Evolutionary conservation across 208 protist genomes (phyloP).

Genomic region (Eutreptiella sp.): DNA sequence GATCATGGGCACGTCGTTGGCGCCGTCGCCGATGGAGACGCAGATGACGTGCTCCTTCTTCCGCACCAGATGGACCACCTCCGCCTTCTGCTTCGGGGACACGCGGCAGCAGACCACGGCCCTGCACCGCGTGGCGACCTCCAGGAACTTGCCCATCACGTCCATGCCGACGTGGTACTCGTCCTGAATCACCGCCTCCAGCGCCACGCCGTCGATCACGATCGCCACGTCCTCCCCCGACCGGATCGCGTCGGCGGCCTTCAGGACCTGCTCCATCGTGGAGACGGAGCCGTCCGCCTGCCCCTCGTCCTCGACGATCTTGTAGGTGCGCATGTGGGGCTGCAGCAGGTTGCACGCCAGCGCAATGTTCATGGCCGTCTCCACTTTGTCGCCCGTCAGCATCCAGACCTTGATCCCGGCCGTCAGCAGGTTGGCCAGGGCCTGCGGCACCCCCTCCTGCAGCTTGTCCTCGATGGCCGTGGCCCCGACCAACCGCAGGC

Average conservation of each 20-base stretch:
- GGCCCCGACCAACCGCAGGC: constrained; percentile 38
- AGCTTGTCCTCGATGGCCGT: constrained; percentile 61
- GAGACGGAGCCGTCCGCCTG: too few species aligned
- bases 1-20: constrained; percentile 81
- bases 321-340: too few species aligned
- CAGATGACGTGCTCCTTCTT: constrained; percentile 33
- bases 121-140: constrained; percentile 3
- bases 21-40: constrained; percentile 74
- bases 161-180: neutral
- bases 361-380: constrained; percentile 71
- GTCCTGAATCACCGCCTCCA: constrained; percentile 22
- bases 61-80: constrained; percentile 27
- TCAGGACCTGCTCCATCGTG: too few species aligned
- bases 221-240: too few species aligned
- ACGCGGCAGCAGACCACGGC: constrained; percentile 35
- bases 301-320: too few species aligned
- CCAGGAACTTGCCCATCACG: neutral
- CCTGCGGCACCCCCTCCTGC: constrained; percentile 47
- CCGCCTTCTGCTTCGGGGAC: constrained; percentile 27
- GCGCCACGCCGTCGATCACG: neutral
- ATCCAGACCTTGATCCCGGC: constrained; percentile 66
- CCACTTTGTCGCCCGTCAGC: constrained; percentile 75
- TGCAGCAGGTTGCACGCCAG: constrained; percentile 37
- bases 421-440: constrained; percentile 38
- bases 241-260: too few species aligned